A percentile compares a stretch with the other conserved stretches of the same genome.
Conservation (phyloP, 768 basidiomycete genomes). For the Amanita exitialis region DNA sequence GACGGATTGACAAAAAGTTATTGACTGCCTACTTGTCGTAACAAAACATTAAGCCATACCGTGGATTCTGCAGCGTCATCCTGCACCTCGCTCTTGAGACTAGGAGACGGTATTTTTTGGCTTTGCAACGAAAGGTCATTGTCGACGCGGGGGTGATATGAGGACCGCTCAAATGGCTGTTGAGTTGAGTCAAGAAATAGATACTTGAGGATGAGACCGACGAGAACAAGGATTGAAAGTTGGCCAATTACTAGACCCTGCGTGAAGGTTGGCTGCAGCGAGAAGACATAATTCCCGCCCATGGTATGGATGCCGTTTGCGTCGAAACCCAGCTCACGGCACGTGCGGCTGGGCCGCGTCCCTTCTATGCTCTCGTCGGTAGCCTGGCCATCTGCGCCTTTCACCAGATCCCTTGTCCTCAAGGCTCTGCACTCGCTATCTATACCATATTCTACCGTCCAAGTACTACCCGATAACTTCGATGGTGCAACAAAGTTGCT, state of each 20-base stretch:
- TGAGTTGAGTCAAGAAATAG: slow-evolving; percentile 82
- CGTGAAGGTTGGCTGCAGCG: slow-evolving; percentile 84
- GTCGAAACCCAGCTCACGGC: slow-evolving; percentile 4
- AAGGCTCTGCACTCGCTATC: slow-evolving; percentile 24
- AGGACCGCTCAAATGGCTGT: slow-evolving; percentile 41
- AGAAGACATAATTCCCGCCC: slow-evolving; percentile 55
- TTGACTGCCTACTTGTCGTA: slow-evolving; percentile 56
- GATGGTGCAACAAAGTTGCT: slow-evolving; percentile 24
- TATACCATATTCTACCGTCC: slow-evolving; percentile 12
- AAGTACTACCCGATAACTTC: slow-evolving; percentile 9
- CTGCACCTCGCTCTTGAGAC: slow-evolving; percentile 14
- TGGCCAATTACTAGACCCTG: slow-evolving; percentile 93
- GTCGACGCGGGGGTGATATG: slow-evolving; percentile 52
- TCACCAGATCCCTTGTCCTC: slow-evolving; percentile 33
- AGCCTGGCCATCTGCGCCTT: slow-evolving; percentile 40
- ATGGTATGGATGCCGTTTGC: slow-evolving; percentile 12
- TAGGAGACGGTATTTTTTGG: slow-evolving; percentile 17
- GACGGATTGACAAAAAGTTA: background rate
- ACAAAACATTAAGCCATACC: slow-evolving; percentile 85
- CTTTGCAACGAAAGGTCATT: slow-evolving; percentile 33
- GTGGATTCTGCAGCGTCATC: slow-evolving; percentile 51
- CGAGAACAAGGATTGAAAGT: slow-evolving; percentile 71
- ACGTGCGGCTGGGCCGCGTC: slow-evolving; percentile 11
- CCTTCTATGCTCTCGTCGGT: slow-evolving; percentile 18
- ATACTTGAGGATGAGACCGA: slow-evolving; percentile 81